Conservation (phyloP, 2,329 filamentous ascomycete species). For the Botryosphaeria agaves region DNA sequence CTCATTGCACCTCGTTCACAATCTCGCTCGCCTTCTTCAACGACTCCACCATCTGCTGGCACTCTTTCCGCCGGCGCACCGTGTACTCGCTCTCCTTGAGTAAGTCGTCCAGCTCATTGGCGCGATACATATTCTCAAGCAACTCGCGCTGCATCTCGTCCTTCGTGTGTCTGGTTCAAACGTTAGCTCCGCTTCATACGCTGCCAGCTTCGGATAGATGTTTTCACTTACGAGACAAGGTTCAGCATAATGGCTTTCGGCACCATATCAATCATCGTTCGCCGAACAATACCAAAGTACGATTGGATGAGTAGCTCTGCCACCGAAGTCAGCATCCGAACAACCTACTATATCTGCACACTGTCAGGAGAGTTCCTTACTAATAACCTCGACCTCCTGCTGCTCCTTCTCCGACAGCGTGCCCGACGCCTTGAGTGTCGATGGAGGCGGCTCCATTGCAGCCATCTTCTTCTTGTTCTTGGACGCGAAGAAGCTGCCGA, state of each 20-base stretch:
- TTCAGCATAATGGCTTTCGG: conserved; percentile 98
- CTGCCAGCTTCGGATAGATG: too few species aligned
- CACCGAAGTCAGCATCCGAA: conserved; percentile 2
- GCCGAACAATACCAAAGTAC: conserved; percentile 95
- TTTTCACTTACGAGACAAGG: conserved; percentile 71
- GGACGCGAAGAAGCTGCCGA: conserved; percentile 93
- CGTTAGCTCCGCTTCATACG: too few species aligned
- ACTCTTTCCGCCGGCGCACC: conserved; percentile 85
- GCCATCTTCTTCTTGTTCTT: conserved; percentile 99
- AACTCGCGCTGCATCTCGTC: conserved; percentile 98
- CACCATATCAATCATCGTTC: conserved; percentile 99
- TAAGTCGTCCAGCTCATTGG: conserved; percentile 75
- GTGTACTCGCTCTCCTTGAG: conserved; percentile 98
- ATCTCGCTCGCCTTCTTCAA: conserved; percentile 84
- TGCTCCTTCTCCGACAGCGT: conserved; percentile 86
- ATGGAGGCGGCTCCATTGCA: conserved; percentile 93
- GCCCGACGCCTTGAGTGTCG: conserved; percentile 84
- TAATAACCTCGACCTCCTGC: conserved; percentile 96
- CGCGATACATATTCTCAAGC: conserved; percentile 93
- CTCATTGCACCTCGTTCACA: conserved; percentile 57
- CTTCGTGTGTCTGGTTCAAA: conserved; percentile 57
- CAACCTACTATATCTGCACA: not conserved
- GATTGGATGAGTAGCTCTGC: conserved; percentile 84
- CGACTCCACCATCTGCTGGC: conserved; percentile 97
- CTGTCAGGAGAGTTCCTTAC: conserved; percentile 35